Evolutionary conservation across 2,329 filamentous ascomycete species (phyloP), one percentile per base, ranked within the genome.

Genomic region (Fusarium sp.): DNA sequence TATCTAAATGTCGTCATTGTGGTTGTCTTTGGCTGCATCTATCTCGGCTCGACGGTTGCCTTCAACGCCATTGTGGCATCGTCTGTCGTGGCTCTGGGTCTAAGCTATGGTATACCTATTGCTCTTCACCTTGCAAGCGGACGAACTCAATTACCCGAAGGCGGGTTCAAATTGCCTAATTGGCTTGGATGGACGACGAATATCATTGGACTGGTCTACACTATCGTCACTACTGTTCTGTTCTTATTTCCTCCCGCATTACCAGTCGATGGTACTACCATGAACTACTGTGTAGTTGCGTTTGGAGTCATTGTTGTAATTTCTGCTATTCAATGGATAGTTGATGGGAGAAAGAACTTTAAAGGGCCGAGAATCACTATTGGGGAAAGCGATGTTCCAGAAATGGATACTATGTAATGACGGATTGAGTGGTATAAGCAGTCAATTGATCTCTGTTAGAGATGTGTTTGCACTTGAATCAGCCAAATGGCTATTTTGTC

Each of bases 51-150:
- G 3, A 82, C 78, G 0, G 71, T 63, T 61, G 90, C 90, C 0
- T 92, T 93, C 78, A 92, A 90, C 41, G 90, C 90, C 15, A 91
- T 93, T 69, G 84, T 91, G 2, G 88, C 89, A 0, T 87, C 90
- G 0, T 90, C 89, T 0, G 91, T 94, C 0, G 90, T 93, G 9
- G 87, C 90, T 2, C 83, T 94, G 0, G 88, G 90, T 8, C 79
- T 94, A 7, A 90, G 89, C 4, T 94, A 94, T 70, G 91, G 86
- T 7, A 92, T 94, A 39, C 92, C 92, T 0, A 87, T 92, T 46
- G 82, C 85, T 0, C 88, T 94, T 68, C 92, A 93, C 71, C 85
- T 88, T 55, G 75, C 91, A 6, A 86, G 87, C 6, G 88, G 90
- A 15, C 84, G 90, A 6, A 85, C 81, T 33, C 88, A 88, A 79